Evolutionary conservation across 2,329 filamentous ascomycete genomes (phyloP).

Genomic region (Fusarium mangiferae): DNA sequence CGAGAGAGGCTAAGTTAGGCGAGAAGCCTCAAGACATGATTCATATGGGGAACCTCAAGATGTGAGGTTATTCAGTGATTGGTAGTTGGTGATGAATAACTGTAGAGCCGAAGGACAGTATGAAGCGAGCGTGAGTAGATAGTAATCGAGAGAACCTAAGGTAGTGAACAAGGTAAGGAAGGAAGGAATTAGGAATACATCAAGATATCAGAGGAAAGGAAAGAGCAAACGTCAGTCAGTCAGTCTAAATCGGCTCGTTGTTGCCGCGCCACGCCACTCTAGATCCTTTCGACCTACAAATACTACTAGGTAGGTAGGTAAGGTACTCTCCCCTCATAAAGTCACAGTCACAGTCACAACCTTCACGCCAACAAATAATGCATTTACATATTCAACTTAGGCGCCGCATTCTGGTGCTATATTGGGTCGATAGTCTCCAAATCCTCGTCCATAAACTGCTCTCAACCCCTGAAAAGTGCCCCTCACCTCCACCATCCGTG

Average conservation of each 20-base stretch:
- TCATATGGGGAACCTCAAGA: background rate
- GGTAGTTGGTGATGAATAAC: background rate
- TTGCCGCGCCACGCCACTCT: conserved; percentile 11
- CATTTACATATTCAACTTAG: conserved; percentile 5
- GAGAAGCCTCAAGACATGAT: conserved; percentile 20
- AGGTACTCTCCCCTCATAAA: background rate
- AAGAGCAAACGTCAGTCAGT: conserved; percentile 3
- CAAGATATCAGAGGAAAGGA: background rate
- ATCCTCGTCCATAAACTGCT: conserved; percentile 12
- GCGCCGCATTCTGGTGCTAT: conserved; percentile 20
- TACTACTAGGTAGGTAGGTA: background rate
- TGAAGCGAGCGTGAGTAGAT: background rate
- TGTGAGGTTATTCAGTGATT: background rate
- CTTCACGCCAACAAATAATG: background rate
- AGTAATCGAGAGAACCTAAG: background rate
- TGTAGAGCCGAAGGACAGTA: background rate
- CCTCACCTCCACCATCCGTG: conserved; percentile 15
- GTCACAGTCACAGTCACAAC: background rate
- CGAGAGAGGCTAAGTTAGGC: background rate
- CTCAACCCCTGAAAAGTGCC: conserved; percentile 2
- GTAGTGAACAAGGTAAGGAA: background rate
- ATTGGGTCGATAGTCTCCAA: conserved; percentile 12
- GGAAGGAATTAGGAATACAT: background rate
- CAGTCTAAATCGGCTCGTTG: conserved; percentile 1
- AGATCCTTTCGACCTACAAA: background rate